These are phyloP conservation scores for Daldinia sp. DNA, from an alignment of 2,329 filamentous ascomycete species.

Conservation along the genomic window DNA sequence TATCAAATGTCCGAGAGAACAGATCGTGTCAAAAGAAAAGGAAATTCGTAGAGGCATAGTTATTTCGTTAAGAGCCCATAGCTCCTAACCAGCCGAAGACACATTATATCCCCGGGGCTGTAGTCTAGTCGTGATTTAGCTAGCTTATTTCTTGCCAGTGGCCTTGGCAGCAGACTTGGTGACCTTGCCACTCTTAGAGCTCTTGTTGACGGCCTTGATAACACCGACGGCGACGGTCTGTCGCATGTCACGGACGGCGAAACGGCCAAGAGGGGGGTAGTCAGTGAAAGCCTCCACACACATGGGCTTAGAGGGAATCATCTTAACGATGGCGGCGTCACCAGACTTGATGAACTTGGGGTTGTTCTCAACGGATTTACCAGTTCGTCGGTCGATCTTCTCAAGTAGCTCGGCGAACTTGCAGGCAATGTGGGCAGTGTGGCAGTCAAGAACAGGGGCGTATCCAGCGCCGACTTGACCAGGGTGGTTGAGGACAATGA, in stretches of 20 bases:
- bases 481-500: conserved; percentile 99
- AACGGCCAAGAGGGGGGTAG: conserved; percentile 99
- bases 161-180: conserved; percentile 78
- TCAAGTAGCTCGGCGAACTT: conserved; percentile 99
- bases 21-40: conserved; percentile 51
- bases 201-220: conserved; percentile 86
- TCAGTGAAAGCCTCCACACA: conserved; percentile 99
- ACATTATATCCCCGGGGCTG: conserved; percentile 13
- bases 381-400: conserved; percentile 99
- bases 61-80: conserved; percentile 36
- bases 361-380: conserved; percentile 88
- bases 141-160: conserved; percentile 75
- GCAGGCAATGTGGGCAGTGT: conserved; percentile 99
- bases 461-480: conserved; percentile 99
- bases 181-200: conserved; percentile 68
- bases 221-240: conserved; percentile 92
- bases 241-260: conserved; percentile 99
- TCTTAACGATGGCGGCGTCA: conserved; percentile 99
- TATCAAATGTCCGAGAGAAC: conserved; percentile 53
- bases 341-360: conserved; percentile 99
- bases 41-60: conserved; percentile 45
- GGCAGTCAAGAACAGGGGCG: conserved; percentile 98
- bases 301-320: conserved; percentile 99
- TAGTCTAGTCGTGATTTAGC: conserved; percentile 7
- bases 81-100: conserved; percentile 19